These are phyloP conservation scores for Perilla frutescens DNA, from an alignment of 257 asterid species.

Conservation along the genomic window DNA sequence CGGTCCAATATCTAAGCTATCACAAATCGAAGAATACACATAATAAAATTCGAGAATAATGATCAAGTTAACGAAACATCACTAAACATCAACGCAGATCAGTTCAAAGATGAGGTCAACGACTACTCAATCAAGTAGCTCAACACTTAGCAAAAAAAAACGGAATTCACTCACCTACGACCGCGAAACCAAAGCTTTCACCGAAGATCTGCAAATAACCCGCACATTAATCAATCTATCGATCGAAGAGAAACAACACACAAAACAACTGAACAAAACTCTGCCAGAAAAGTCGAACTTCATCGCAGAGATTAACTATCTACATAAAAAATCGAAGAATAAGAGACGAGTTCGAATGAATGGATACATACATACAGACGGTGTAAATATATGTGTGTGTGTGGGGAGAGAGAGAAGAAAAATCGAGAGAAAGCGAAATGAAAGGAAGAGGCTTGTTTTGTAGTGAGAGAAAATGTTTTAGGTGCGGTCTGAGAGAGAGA, in stretches of 20 bases:
- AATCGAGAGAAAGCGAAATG: constrained; percentile 49
- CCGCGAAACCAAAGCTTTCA: constrained; percentile 31
- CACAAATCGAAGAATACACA: neutral
- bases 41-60: neutral
- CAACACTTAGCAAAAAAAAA: neutral
- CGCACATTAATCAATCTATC: constrained; percentile 38
- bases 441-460: constrained; percentile 31
- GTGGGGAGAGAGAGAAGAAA: constrained; percentile 24
- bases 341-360: constrained; percentile 13
- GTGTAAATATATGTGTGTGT: constrained; percentile 21
- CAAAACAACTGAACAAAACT: neutral
- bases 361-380: constrained; percentile 9
- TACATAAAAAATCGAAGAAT: neutral
- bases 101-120: constrained; percentile 49
- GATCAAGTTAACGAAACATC: constrained; percentile 6
- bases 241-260: constrained; percentile 14
- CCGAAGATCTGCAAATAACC: constrained; percentile 47
- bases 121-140: constrained; percentile 34
- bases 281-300: constrained; percentile 13
- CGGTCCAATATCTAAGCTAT: neutral
- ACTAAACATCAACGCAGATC: constrained; percentile 31
- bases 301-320: constrained; percentile 31
- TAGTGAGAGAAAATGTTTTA: constrained; percentile 36
- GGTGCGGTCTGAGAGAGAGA: constrained; percentile 34
- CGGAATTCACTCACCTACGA: constrained; percentile 40